Evolutionary conservation across 2,329 filamentous ascomycete species (phyloP).

Genomic region (Zymoseptoria passerinii): DNA sequence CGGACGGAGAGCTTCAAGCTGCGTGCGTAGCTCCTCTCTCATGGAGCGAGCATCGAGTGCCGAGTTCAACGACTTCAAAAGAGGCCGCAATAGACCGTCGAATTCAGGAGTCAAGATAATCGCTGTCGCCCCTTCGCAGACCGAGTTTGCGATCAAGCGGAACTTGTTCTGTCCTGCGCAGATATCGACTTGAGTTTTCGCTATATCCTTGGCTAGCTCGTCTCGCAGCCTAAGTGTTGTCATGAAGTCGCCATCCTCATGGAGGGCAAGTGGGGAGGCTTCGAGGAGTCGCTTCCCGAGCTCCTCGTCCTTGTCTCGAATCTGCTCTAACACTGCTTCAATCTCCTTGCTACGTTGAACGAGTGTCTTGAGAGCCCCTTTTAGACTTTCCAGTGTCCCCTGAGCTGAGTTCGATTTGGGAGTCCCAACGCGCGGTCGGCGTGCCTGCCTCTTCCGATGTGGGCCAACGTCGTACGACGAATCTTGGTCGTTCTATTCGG

Average conservation of each 20-base stretch:
- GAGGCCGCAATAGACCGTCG: neutral
- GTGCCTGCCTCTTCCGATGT: neutral
- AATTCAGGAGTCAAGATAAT: neutral
- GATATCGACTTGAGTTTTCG: no score
- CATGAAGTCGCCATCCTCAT: no score
- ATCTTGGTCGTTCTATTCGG: neutral
- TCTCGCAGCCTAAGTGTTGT: no score
- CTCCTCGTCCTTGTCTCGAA: no score
- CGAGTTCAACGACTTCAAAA: neutral
- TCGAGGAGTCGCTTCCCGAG: no score
- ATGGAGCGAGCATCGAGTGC: neutral
- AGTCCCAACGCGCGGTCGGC: neutral
- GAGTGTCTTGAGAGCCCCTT: no score
- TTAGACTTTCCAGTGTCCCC: neutral
- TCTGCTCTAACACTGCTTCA: no score
- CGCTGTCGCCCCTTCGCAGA: neutral
- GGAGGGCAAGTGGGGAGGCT: no score
- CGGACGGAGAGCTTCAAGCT: neutral
- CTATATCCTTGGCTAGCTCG: no score
- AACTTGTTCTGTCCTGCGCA: no score
- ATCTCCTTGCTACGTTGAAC: no score
- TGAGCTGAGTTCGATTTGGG: neutral
- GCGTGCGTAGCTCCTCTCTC: neutral
- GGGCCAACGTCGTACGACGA: neutral
- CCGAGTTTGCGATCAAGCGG: no score